phyloP scores from a whole-genome alignment of 208 protist genomes.

The Trypanosoma melophagium region DNA sequence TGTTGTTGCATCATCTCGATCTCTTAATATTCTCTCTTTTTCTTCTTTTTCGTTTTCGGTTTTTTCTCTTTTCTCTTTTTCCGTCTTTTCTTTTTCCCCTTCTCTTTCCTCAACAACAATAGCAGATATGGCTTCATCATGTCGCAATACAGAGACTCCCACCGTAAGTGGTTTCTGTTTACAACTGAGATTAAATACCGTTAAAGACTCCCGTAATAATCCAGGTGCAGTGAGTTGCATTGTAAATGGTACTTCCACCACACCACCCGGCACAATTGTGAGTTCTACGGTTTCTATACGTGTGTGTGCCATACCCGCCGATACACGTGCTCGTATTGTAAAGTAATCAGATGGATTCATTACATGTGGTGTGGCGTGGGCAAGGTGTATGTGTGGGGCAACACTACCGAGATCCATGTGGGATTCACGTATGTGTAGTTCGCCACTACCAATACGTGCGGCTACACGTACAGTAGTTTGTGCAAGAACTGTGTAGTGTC shows the following conservation, averaged over 20 bases:
- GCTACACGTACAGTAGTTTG: conserved; percentile 43
- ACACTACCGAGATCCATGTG: conserved; percentile 57
- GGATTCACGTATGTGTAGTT: conserved; percentile 37
- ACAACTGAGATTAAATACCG: conserved; percentile 67
- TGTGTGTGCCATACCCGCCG: conserved; percentile 12
- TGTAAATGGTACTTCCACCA: conserved; percentile 41
- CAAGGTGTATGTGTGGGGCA: conserved; percentile 30
- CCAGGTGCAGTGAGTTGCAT: conserved; percentile 52
- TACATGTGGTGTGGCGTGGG: conserved; percentile 41
- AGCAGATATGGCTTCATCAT: conserved; percentile 48
- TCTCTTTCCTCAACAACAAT: background rate
- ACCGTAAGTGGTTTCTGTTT: conserved; percentile 56
- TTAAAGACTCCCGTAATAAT: conserved; percentile 53
- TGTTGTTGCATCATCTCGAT: too few species aligned
- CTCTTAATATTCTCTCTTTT: background rate
- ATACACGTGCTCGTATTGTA: conserved; percentile 38
- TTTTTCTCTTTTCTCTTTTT: too few species aligned
- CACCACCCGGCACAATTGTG: conserved; percentile 42
- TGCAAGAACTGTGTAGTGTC: conserved; percentile 3
- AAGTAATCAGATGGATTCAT: conserved; percentile 73
- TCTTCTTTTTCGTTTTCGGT: too few species aligned
- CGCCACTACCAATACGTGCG: conserved; percentile 55
- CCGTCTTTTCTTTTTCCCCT: background rate
- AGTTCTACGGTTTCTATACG: conserved; percentile 29
- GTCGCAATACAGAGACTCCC: conserved; percentile 42